phyloP scores from a whole-genome alignment of 2,329 filamentous ascomycete genomes.

The Thyridium curvatum region DNA sequence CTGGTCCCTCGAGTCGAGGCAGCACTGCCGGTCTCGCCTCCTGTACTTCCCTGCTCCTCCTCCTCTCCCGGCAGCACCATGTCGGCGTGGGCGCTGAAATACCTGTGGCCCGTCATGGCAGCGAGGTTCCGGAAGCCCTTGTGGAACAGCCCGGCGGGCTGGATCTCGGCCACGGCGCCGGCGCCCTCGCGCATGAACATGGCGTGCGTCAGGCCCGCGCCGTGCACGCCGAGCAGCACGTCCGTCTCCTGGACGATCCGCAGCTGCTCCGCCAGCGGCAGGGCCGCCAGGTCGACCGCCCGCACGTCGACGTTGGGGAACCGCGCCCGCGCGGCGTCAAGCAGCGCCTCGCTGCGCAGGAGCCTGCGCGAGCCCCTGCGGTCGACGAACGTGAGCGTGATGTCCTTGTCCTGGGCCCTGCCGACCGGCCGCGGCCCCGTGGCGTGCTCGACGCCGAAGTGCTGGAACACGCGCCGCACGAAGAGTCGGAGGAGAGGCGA shows the following conservation, averaged over 20 bases:
- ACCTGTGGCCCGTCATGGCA: conserved; percentile 24
- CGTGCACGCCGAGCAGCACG: conserved; percentile 35
- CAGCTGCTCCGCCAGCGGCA: conserved; percentile 30
- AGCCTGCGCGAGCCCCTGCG: conserved; percentile 24
- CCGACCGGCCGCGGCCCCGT: not conserved
- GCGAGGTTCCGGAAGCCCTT: conserved; percentile 35
- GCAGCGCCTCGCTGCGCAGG: conserved; percentile 15
- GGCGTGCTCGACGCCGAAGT: conserved; percentile 15
- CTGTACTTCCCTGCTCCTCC: not conserved
- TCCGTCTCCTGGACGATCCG: conserved; percentile 26
- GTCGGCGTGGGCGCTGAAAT: conserved; percentile 27
- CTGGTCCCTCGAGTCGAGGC: not conserved
- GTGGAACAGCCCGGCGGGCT: conserved; percentile 24
- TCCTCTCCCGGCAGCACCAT: not conserved
- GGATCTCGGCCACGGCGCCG: conserved; percentile 32
- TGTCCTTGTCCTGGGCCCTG: conserved; percentile 3
- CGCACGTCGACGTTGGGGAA: conserved; percentile 20
- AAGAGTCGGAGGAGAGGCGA: conserved; percentile 24
- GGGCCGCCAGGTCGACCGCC: conserved; percentile 28
- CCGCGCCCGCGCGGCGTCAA: conserved; percentile 15
- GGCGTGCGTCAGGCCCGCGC: conserved; percentile 33
- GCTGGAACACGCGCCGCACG: conserved; percentile 19
- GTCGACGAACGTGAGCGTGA: conserved; percentile 27
- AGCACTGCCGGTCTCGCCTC: not conserved
- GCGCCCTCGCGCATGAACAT: conserved; percentile 29